phyloP scores from a whole-genome alignment of 306 rosid genomes.

The Fragaria iinumae region DNA sequence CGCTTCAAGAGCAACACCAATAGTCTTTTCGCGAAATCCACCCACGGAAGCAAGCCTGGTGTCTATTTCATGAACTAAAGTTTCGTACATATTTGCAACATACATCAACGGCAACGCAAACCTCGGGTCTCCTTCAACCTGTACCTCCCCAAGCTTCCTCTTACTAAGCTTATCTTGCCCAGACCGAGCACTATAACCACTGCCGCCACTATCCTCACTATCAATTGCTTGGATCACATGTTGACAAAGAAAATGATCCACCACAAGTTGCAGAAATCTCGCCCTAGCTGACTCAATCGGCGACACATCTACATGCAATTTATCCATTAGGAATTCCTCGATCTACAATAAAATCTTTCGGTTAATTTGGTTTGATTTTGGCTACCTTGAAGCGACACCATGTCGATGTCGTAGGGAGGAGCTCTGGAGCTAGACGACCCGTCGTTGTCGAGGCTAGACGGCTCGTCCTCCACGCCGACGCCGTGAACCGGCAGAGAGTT shows the following conservation, averaged over 20 bases:
- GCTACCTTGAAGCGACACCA: slow-evolving; percentile 63
- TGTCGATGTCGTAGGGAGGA: slow-evolving; percentile 43
- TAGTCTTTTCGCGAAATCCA: slow-evolving; percentile 86
- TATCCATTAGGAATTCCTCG: background rate
- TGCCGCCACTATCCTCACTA: slow-evolving; percentile 50
- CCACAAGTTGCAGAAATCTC: slow-evolving; percentile 74
- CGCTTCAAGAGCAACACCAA: slow-evolving; percentile 98
- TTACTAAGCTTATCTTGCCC: slow-evolving; percentile 70
- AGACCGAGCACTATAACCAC: slow-evolving; percentile 38
- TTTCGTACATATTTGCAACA: slow-evolving; percentile 90
- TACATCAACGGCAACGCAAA: slow-evolving; percentile 89
- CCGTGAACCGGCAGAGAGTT: slow-evolving; percentile 64
- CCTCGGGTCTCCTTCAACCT: slow-evolving; percentile 73
- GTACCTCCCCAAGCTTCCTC: slow-evolving; percentile 76
- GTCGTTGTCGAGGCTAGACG: slow-evolving; percentile 67
- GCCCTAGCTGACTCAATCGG: slow-evolving; percentile 87
- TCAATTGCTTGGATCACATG: slow-evolving; percentile 59
- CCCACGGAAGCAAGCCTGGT: slow-evolving; percentile 76
- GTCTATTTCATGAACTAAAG: slow-evolving; percentile 71
- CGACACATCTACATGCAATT: slow-evolving; percentile 49
- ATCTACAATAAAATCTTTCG: background rate
- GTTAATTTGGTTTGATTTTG: background rate
- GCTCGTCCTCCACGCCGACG: slow-evolving; percentile 77
- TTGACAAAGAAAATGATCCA: slow-evolving; percentile 70
- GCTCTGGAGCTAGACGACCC: slow-evolving; percentile 47